phyloP scores from a whole-genome alignment of 768 basidiomycete species.

The Phylloporus sp. region DNA sequence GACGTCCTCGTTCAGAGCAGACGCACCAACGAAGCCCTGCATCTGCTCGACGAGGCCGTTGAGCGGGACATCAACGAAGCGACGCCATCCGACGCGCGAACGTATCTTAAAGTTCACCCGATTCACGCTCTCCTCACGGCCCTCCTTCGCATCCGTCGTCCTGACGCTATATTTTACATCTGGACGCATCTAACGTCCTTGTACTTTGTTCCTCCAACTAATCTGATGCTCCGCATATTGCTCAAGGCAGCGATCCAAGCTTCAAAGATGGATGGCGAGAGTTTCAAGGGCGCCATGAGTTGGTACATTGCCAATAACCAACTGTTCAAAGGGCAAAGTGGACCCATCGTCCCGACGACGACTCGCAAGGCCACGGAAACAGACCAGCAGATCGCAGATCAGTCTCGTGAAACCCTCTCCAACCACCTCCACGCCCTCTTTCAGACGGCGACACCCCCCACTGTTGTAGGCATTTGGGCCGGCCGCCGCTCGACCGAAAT shows the following conservation, averaged over 20 bases:
- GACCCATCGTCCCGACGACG: slow-evolving; percentile 13
- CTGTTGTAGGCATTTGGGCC: slow-evolving; percentile 42
- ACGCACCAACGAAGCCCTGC: slow-evolving; percentile 45
- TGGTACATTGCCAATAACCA: slow-evolving; percentile 22
- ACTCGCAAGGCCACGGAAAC: not conserved
- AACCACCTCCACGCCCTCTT: slow-evolving; percentile 12
- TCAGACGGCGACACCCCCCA: slow-evolving; percentile 22
- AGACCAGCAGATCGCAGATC: not conserved
- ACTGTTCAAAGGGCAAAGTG: slow-evolving; percentile 15
- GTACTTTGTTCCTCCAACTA: slow-evolving; percentile 54
- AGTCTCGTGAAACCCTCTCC: slow-evolving; percentile 8
- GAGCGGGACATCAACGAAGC: slow-evolving; percentile 16
- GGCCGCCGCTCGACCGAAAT: slow-evolving; percentile 41
- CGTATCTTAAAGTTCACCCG: slow-evolving; percentile 21
- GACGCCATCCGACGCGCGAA: not conserved
- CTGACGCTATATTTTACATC: slow-evolving; percentile 57
- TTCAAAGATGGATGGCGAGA: slow-evolving; percentile 45
- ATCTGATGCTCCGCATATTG: slow-evolving; percentile 52
- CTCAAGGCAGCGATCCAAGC: slow-evolving; percentile 57
- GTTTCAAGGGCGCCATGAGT: slow-evolving; percentile 44
- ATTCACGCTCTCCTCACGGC: slow-evolving; percentile 45
- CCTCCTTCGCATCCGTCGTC: slow-evolving; percentile 48
- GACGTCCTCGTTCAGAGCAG: slow-evolving; percentile 43
- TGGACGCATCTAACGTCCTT: slow-evolving; percentile 63
- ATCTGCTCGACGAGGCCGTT: slow-evolving; percentile 42